Evolutionary conservation across 148 eudicot genomes (phyloP).

Genomic region (Rhododendron molle): DNA sequence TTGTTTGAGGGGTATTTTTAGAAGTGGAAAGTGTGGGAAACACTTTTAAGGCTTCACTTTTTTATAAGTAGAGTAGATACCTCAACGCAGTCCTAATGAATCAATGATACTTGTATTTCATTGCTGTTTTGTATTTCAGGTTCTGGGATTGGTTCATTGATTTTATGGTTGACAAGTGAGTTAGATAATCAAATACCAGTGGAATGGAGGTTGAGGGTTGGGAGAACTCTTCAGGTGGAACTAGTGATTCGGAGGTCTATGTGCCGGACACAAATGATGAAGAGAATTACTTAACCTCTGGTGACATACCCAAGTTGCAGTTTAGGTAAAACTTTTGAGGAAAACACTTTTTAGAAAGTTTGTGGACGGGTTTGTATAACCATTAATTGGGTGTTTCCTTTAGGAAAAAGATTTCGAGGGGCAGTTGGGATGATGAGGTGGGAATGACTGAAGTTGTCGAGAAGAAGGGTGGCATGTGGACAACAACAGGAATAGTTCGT

Average conservation of each 20-base stretch:
- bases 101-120: background rate
- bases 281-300: constrained; percentile 35
- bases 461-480: constrained; percentile 62
- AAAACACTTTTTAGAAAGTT: background rate
- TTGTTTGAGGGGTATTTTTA: too few relatives aligned
- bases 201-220: constrained; percentile 32
- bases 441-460: constrained; percentile 78
- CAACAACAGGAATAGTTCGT: constrained; percentile 66
- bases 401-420: constrained; percentile 54
- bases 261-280: constrained; percentile 47
- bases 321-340: constrained; percentile 33
- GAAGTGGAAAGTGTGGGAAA: too few relatives aligned
- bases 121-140: background rate
- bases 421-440: constrained; percentile 59
- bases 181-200: background rate
- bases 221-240: constrained; percentile 31
- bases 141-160: background rate
- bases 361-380: background rate
- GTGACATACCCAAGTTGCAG: constrained; percentile 50
- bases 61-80: too few relatives aligned
- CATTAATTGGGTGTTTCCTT: background rate
- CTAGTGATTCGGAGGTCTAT: constrained; percentile 47
- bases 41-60: too few relatives aligned
- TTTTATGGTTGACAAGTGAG: background rate
- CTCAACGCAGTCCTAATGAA: background rate